Base-by-base conservation (phyloP, 768 basidiomycete genomes). In the Scleroderma bovista region DNA sequence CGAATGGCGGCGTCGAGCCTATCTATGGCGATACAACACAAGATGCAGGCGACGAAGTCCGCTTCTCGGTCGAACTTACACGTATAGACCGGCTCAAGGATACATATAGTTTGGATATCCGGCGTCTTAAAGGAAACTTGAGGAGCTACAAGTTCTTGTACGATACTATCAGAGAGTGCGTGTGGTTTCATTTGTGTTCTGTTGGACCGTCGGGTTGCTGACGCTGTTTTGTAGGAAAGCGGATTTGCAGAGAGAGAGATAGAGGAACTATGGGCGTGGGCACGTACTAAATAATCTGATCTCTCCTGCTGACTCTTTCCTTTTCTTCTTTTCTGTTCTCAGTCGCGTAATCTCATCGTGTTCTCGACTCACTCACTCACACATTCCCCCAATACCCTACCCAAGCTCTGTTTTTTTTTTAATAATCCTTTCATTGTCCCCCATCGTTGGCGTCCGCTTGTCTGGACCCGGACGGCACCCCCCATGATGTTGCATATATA, bases 51-150 rank as follows among this genome's bases (percentile, higher is more conserved):
- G 95, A 95, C 59, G 96, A 98, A 81, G 92, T 99, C 57, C 83
- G 90, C 57, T 98, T 98, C 75, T 90, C 84, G 12, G 87, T 97
- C 54, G 96, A 99, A 72, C 70, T 99, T 54, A 97, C 95, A 42
- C 74, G 88, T 59, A 75, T 99, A 60, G 87, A 91, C 67, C 81
- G 92, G 54, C 75, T 98, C 60, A 89, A 85, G 57, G 90, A 91
- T 63, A 89, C 93, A 40, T 94, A 86, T 68, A 87, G 86, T 68
- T 75, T 98, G 59, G 94, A 97, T 69, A 86, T 97, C 63, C 81
- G 94, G 60, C 72, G 96, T 56, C 65, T 97, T 62, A 93, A 95
- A 68, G 96, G 96, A 24, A 89, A 90, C 64, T 72, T 95, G 64
- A 80, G 89, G 71, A 91, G 89, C 68, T 97, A 92, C 72, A 91